A percentile compares a stretch with the other conserved stretches of the same genome.
These are phyloP conservation scores for Pulveroboletus sp. DNA, from an alignment of 768 basidiomycete species.

Conservation along the genomic window DNA sequence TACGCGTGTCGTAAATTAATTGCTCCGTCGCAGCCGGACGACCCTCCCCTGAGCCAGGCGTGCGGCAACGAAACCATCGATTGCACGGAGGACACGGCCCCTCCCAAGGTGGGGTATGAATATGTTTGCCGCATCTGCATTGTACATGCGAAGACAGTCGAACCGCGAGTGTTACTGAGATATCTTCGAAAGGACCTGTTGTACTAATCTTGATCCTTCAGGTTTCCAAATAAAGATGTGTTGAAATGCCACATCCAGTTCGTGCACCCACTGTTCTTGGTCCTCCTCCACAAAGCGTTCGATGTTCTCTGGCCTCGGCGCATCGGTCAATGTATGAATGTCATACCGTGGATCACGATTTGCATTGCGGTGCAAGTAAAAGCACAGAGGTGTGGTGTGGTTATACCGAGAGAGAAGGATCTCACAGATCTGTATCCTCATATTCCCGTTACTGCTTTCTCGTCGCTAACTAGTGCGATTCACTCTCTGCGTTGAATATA, in stretches of 20 bases:
- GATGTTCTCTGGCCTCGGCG: background rate
- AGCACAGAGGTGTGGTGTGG: background rate
- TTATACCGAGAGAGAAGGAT: background rate
- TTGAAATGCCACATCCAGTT: conserved; percentile 8
- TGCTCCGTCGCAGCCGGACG: background rate
- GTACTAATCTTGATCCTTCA: background rate
- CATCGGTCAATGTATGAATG: background rate
- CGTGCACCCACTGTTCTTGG: background rate
- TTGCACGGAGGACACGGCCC: background rate
- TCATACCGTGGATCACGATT: background rate
- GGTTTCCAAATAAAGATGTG: conserved; percentile 5
- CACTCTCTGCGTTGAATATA: too few species aligned
- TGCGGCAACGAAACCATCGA: background rate
- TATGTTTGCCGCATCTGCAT: background rate
- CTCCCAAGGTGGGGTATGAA: background rate
- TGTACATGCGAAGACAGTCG: background rate
- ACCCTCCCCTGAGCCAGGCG: background rate
- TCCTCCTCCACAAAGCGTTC: background rate
- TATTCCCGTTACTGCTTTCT: background rate
- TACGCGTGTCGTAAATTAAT: background rate
- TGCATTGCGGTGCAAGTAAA: background rate
- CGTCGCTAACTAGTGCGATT: background rate
- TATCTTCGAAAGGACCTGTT: background rate
- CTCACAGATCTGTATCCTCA: background rate
- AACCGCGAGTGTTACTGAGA: background rate